Conservation (phyloP, 257 asterid species). For the Phtheirospermum japonicum region DNA sequence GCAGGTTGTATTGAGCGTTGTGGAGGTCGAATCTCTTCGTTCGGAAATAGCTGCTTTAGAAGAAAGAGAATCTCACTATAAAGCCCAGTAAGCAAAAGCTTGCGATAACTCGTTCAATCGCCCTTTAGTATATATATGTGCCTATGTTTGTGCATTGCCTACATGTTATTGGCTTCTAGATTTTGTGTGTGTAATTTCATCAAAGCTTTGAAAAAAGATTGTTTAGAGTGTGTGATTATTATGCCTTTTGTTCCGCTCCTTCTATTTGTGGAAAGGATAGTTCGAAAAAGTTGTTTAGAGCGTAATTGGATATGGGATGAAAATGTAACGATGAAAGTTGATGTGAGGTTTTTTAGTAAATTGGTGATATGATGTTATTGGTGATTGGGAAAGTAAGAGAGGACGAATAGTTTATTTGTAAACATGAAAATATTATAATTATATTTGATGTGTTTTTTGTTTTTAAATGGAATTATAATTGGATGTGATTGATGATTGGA, state of each 20-base stretch:
- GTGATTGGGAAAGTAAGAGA: background rate
- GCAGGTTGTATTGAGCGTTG: slow-evolving; percentile 80
- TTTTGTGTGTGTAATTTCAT: no score
- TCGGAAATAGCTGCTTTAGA: slow-evolving; percentile 79
- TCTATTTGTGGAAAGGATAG: background rate
- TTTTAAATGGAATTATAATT: no score
- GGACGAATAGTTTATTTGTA: background rate
- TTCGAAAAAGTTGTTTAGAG: background rate
- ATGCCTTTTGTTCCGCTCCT: background rate
- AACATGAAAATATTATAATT: background rate
- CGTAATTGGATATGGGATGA: background rate
- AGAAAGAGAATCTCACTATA: slow-evolving; percentile 84
- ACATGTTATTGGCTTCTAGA: slow-evolving; percentile 10
- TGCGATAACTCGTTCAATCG: slow-evolving; percentile 6
- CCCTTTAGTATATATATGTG: background rate
- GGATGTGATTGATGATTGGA: background rate
- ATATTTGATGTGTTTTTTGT: no score
- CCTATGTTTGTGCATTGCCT: background rate
- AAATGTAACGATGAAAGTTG: background rate
- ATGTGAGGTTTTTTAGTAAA: background rate
- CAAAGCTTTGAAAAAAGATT: background rate
- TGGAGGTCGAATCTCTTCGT: slow-evolving; percentile 90
- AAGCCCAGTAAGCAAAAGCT: slow-evolving; percentile 68
- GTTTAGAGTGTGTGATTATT: background rate
- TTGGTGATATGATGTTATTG: background rate